phyloP scores from a whole-genome alignment of 1,139 yeast genomes.

The Nakaseomyces glabratus region DNA sequence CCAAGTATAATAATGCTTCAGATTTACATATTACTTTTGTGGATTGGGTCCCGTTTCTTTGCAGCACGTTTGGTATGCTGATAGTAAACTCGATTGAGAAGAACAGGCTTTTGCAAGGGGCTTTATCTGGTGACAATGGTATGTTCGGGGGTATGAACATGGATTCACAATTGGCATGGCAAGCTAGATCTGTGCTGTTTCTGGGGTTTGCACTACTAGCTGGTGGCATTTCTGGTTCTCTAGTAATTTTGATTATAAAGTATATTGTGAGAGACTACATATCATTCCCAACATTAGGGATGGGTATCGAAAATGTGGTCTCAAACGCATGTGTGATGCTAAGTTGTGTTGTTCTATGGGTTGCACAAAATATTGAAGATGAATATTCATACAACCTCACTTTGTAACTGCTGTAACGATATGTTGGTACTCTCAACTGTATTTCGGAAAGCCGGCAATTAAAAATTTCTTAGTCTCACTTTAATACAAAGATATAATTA shows the following conservation, averaged over 20 bases:
- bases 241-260: slow-evolving; percentile 78
- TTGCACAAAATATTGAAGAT: slow-evolving; percentile 90
- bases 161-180: slow-evolving; percentile 66
- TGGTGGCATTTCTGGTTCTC: slow-evolving; percentile 88
- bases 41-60: slow-evolving; percentile 91
- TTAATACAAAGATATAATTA: no score
- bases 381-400: slow-evolving; percentile 90
- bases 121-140: slow-evolving; percentile 44
- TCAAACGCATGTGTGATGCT: slow-evolving; percentile 74
- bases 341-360: slow-evolving; percentile 83
- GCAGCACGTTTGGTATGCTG: slow-evolving; percentile 84
- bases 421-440: neutral
- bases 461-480: no score
- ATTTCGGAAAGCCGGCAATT: no score
- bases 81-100: slow-evolving; percentile 90
- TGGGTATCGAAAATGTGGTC: slow-evolving; percentile 87
- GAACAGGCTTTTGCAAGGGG: slow-evolving; percentile 56
- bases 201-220: slow-evolving; percentile 88
- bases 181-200: slow-evolving; percentile 81
- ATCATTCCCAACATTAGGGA: slow-evolving; percentile 78
- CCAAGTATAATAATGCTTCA: slow-evolving; percentile 78
- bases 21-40: slow-evolving; percentile 78
- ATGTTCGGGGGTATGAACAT: slow-evolving; percentile 27
- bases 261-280: slow-evolving; percentile 68
- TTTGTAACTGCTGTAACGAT: slow-evolving; percentile 35